Base-by-base conservation (phyloP, 371 early-diverging fungal species). In the Choanephora cucurbitarum region DNA sequence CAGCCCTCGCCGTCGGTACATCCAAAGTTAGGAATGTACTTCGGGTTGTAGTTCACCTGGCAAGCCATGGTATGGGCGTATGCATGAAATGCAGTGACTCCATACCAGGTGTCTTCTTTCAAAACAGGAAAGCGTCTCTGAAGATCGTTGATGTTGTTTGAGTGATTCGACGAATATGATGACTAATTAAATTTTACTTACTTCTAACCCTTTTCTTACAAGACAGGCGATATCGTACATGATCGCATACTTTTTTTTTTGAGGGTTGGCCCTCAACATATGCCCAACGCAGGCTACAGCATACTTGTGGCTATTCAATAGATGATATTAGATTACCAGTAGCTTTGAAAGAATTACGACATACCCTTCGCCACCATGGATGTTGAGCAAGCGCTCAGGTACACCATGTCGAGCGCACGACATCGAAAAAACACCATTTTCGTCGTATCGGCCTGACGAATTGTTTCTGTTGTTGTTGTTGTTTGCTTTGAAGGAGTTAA, bases 31-130 rank as follows among this genome's bases (percentile, higher is more conserved):
- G 34, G 19, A 11, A 45, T 17, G 21, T 41, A 56, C 13, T 41
- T 21, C 15, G 57, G 58, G 39, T 58, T 49, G 23, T 44, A 58
- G 10, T 43, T n/a, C 13, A 50, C 51, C 28, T 58, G 50, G 15
- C 52, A 58, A 10, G 31, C 28, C 22, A 58, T 34, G 19, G 24
- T 18, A 42, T 58, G 58, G 3, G 50, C 50, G 18, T 50, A 58
- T 3, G 58, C 58, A 37, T 58, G 49, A 18, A 58, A 58, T 1
- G 50, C 46, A 2, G 32, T 18, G 8, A 58, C 28, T 3, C 44
- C 50, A 19, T 19, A 44, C 22, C 21, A 22, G 44, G 44, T 7
- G 28, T 28, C 28, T 28, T 28, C 28, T 28, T 28, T 28, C 5
- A 28, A 7, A 3, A 28, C 28, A 28, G 28, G 28, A 28, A 5